Evolutionary conservation across 1,139 yeast genomes (phyloP), one percentile per base, ranked within the genome.

Genomic region (Kodamaea alishanica): DNA sequence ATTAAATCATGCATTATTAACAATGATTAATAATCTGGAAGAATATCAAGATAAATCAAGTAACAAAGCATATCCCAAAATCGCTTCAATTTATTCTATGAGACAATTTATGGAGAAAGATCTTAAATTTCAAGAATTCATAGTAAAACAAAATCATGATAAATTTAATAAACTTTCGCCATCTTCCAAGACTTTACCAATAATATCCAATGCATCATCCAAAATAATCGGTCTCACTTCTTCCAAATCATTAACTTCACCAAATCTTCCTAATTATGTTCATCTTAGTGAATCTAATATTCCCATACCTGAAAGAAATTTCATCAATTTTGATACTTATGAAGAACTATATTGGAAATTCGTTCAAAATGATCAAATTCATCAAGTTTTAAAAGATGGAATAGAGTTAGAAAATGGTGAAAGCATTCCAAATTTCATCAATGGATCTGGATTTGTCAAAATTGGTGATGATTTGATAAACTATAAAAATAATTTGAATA

Each of bases 81-180:
- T 58, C 28, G 69, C 79, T 0, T 69, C 79, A 0, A 51, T 69
- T 3, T 77, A 74, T 53, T 70, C 72, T 10, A 56, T 79, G 42
- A 58, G 71, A 37, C 80, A 78, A 44, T 77, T 73, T 51, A 67
- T 70, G 60, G 81, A 77, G 35, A 73, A 74, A 41, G 77, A 77
- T 41, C 51, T 63, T 27, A 65, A 63, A 40, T 70, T 73, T 38
- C 70, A 65, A 45, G 68, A 63, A 35, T 63, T 51, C 41, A 45
- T 67, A 6, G 50, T 63, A 12, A 57, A 50, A 33, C 47, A 50
- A n/a, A 52, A 60, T 35, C 40, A 42, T 5, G 32, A 37, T 4
- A 27, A 32, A 6, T 58, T 62, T 39, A 51, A 51, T 33, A 47
- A 46, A 28, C 35, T 42, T 27, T 33, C 49, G n/a, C n/a, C n/a